These are phyloP conservation scores for Pyrrhoderma lamaoense DNA, from an alignment of 1,284 basidiomycete species.

Conservation along the genomic window DNA sequence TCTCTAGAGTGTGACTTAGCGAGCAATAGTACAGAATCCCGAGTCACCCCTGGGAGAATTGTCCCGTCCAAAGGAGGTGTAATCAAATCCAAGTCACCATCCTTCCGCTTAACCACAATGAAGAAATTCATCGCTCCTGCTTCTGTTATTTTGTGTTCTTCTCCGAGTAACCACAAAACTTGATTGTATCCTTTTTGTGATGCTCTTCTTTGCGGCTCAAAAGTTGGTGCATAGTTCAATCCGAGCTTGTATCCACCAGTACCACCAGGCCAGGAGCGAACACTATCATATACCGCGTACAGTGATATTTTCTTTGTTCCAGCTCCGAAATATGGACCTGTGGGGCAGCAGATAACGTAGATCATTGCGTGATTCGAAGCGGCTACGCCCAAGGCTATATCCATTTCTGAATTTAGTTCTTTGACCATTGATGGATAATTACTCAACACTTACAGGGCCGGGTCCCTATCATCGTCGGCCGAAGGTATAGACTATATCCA, in stretches of 20 bases:
- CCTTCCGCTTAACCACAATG: slow-evolving; percentile 42
- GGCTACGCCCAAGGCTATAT: slow-evolving; percentile 55
- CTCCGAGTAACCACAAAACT: slow-evolving; percentile 47
- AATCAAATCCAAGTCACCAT: slow-evolving; percentile 54
- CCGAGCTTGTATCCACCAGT: slow-evolving; percentile 63
- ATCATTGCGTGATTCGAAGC: slow-evolving; percentile 65
- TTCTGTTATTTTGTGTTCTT: slow-evolving; percentile 34
- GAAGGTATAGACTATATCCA: slow-evolving; percentile 73
- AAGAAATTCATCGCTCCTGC: slow-evolving; percentile 72
- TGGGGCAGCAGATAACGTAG: slow-evolving; percentile 61
- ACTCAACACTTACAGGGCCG: slow-evolving; percentile 39
- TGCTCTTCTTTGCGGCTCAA: slow-evolving; percentile 58
- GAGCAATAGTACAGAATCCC: slow-evolving; percentile 63
- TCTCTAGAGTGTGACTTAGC: slow-evolving; percentile 37
- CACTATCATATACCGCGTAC: slow-evolving; percentile 59
- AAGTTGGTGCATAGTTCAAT: slow-evolving; percentile 64
- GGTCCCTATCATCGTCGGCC: slow-evolving; percentile 82
- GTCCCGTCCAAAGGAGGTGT: slow-evolving; percentile 75
- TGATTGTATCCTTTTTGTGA: slow-evolving; percentile 65
- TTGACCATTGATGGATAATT: not conserved
- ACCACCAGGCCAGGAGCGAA: slow-evolving; percentile 81
- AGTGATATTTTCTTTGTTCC: slow-evolving; percentile 61
- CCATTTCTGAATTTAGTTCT: not conserved
- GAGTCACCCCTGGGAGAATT: slow-evolving; percentile 70
- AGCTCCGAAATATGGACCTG: slow-evolving; percentile 66